phyloP scores from a whole-genome alignment of 345 rosid genomes.

The Psidium friedrichsthalianum region DNA sequence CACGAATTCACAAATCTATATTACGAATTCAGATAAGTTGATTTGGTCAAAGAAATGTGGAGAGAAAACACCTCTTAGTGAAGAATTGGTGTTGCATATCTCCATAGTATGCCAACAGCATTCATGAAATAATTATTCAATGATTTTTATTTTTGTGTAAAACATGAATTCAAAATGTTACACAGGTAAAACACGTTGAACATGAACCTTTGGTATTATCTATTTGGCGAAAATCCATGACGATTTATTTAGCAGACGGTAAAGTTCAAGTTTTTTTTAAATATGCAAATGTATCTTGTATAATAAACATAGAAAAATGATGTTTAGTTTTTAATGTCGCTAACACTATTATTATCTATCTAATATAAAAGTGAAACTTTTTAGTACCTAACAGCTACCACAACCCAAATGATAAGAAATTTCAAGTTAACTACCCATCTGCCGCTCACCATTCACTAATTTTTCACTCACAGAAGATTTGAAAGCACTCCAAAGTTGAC shows the following conservation, averaged over 20 bases:
- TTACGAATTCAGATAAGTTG: not conserved
- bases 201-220: not conserved
- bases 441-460: not conserved
- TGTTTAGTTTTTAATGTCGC: not conserved
- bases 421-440: not conserved
- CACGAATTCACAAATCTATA: not conserved
- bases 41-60: not conserved
- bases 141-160: not conserved
- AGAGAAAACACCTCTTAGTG: not conserved
- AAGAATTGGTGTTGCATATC: not conserved
- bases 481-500: not conserved
- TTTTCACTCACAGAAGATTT: not conserved
- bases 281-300: not conserved
- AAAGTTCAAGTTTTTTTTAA: not conserved
- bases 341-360: no score
- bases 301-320: not conserved
- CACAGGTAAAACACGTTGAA: not conserved
- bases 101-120: not conserved
- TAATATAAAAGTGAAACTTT: not conserved
- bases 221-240: not conserved
- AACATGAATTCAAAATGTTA: not conserved
- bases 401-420: not conserved
- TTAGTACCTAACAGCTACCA: not conserved
- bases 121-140: not conserved
- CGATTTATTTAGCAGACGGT: not conserved